Evolutionary conservation across 192 early-diverging fungal species (phyloP).

Genomic region (Coemansia sp.): DNA sequence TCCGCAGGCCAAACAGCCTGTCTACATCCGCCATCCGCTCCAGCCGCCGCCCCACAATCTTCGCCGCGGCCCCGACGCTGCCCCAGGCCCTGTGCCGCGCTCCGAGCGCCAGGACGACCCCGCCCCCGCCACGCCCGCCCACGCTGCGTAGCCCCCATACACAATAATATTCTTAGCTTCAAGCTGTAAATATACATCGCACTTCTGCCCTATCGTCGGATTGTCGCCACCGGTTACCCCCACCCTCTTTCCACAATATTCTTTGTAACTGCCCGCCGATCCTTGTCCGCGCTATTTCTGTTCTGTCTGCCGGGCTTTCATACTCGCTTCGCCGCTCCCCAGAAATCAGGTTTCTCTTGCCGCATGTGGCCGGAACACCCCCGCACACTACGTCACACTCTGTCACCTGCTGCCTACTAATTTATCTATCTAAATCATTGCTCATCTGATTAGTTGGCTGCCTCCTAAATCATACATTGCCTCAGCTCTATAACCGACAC

Average conservation of each 20-base stretch:
- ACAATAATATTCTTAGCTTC: conserved; percentile 13
- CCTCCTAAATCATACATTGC: too few species aligned
- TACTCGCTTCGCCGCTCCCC: neutral
- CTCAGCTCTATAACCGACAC: too few species aligned
- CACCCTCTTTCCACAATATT: neutral
- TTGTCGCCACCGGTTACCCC: neutral
- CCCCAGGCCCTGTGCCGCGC: conserved; percentile 3
- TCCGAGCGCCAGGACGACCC: neutral
- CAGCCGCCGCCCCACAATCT: conserved; percentile 41
- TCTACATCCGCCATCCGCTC: conserved; percentile 29
- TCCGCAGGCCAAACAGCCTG: conserved; percentile 14
- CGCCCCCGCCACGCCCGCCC: conserved; percentile 13
- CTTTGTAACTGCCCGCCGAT: conserved; percentile 6
- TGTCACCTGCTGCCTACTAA: neutral
- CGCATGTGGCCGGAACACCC: neutral
- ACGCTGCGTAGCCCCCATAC: conserved; percentile 1
- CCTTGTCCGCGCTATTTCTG: neutral
- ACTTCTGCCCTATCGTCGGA: neutral
- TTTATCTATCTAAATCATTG: too few species aligned
- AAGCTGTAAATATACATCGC: conserved; percentile 11
- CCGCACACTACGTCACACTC: neutral
- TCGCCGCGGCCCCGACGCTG: conserved; percentile 20
- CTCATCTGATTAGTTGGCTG: neutral
- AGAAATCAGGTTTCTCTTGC: neutral
- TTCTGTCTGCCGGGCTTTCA: neutral